phyloP scores from a whole-genome alignment of 371 early-diverging fungal species.

The Mortierella polycephala region DNA sequence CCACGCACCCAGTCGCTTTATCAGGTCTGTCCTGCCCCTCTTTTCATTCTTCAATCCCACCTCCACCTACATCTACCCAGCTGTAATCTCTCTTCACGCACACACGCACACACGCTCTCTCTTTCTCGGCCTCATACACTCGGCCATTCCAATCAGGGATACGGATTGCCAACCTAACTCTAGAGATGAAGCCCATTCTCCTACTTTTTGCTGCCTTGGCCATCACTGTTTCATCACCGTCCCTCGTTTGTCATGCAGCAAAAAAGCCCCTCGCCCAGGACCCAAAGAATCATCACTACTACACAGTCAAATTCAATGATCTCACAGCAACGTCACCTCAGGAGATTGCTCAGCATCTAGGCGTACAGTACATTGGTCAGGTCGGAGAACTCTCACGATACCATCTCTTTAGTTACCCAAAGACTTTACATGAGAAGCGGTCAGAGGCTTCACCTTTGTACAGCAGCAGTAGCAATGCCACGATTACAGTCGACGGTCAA shows the following conservation, averaged over 20 bases:
- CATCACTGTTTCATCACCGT: constrained; percentile 15
- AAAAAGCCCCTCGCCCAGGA: constrained; percentile 31
- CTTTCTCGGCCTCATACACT: too few species aligned
- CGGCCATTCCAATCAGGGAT: too few species aligned
- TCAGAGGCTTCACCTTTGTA: constrained; percentile 9
- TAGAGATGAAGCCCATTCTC: constrained; percentile 36
- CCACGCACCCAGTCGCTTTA: too few species aligned
- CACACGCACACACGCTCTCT: too few species aligned
- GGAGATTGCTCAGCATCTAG: constrained; percentile 57
- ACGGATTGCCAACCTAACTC: too few species aligned
- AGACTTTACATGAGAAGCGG: constrained; percentile 34
- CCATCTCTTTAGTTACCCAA: constrained; percentile 68
- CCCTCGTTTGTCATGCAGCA: constrained; percentile 11
- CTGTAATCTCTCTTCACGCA: too few species aligned
- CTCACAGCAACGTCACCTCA: constrained; percentile 51
- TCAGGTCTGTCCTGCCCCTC: too few species aligned
- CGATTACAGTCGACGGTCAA: constrained; percentile 9
- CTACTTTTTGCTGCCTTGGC: constrained; percentile 36
- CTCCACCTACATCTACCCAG: too few species aligned
- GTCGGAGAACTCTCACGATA: constrained; percentile 75
- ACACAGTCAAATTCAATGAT: constrained; percentile 60
- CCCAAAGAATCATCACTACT: constrained; percentile 59
- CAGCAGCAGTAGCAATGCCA: constrained; percentile 12
- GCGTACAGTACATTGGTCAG: constrained; percentile 67
- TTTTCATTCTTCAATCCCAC: too few species aligned